A percentile compares a stretch with the other conserved stretches of the same genome.
Evolutionary conservation across 192 early-diverging fungal species (phyloP).

Genomic region (Entomortierella parvispora): DNA sequence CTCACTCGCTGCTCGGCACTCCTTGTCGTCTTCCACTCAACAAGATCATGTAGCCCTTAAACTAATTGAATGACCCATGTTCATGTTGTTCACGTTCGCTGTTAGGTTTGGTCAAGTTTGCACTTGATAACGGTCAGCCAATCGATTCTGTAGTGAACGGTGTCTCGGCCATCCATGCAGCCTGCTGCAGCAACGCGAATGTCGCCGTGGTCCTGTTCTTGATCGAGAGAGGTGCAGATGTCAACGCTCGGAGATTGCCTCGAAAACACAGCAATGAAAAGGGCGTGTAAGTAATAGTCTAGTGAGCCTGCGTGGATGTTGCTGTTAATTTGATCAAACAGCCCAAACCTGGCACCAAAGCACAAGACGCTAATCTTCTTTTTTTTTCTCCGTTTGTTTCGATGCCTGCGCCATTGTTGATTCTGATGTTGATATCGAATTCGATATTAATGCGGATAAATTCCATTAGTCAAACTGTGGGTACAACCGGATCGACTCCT

Average conservation of each 20-base stretch:
- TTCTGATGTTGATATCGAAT: not conserved
- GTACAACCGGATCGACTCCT: constrained; percentile 77
- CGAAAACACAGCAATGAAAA: constrained; percentile 50
- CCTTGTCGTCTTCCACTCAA: not conserved
- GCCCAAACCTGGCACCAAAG: not conserved
- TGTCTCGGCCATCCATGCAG: constrained; percentile 75
- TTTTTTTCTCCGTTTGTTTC: not conserved
- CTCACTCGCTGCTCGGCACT: too few relatives aligned
- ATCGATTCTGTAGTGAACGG: constrained; percentile 78
- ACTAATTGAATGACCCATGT: not conserved
- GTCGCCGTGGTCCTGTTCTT: constrained; percentile 74
- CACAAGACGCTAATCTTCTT: not conserved
- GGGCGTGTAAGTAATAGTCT: constrained; percentile 29
- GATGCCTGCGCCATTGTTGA: not conserved
- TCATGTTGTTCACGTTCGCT: not conserved
- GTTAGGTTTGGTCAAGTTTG: constrained; percentile 71
- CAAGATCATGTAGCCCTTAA: not conserved
- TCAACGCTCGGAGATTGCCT: constrained; percentile 65
- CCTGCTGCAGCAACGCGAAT: constrained; percentile 69
- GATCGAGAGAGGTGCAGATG: constrained; percentile 76
- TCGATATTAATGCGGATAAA: not conserved
- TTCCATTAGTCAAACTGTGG: constrained; percentile 49
- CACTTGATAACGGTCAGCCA: constrained; percentile 73
- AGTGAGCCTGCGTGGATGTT: not conserved
- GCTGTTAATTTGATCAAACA: not conserved